A percentile compares a stretch with the other conserved stretches of the same genome.
Conservation (phyloP, 345 rosid genomes). For the Eucalyptus globulus region DNA sequence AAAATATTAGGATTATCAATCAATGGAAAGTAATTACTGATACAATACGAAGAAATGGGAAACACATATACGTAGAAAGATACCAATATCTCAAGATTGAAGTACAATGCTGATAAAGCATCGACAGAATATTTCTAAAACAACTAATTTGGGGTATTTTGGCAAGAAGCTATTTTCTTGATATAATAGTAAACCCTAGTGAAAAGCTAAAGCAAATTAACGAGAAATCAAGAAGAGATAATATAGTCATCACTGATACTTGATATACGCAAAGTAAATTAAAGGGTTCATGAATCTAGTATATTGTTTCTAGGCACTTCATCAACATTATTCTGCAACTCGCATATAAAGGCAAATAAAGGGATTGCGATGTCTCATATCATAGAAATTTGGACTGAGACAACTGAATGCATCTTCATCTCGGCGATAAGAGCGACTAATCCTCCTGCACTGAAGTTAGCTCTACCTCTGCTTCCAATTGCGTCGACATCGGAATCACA, state of each 20-base stretch:
- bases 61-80: background rate
- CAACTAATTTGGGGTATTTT: too few relatives aligned
- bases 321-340: background rate
- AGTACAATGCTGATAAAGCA: too few relatives aligned
- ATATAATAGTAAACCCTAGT: background rate
- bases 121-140: too few relatives aligned
- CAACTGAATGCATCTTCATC: background rate
- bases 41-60: background rate
- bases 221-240: too few relatives aligned
- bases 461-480: background rate
- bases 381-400: too few relatives aligned
- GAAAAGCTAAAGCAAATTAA: background rate
- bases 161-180: too few relatives aligned
- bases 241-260: too few relatives aligned
- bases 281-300: background rate
- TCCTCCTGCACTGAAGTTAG: background rate
- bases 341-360: background rate
- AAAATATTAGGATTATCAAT: background rate
- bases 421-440: background rate
- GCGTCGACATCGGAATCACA: background rate
- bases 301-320: too few relatives aligned
- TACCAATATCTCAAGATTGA: background rate
- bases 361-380: background rate
- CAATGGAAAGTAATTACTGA: background rate
- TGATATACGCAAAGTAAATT: background rate